Evolutionary conservation across 768 basidiomycete genomes (phyloP), one percentile per base, ranked within the genome.

Genomic region (Panellus pusillus): DNA sequence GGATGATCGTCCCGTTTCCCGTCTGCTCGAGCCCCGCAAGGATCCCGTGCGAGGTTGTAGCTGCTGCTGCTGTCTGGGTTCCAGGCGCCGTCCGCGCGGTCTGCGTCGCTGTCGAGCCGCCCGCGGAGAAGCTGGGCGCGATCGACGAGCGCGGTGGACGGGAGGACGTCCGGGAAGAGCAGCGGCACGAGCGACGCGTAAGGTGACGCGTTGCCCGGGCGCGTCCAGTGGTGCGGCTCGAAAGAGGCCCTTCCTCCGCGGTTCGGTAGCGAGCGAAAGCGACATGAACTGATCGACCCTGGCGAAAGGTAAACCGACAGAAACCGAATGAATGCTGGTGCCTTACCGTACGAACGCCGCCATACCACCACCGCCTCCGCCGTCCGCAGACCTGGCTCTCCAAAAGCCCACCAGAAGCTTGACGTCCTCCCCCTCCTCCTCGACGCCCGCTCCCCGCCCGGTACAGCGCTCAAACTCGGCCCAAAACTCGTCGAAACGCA

Each of bases 221-320:
- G 77, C 5, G 76, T 72, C 89, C 89, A 92, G 69, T 86, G 90
- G 60, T 85, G 81, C 0, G 89, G 87, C 58, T 90, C 88, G n/a
- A 51, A 89, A 91, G 2, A 86, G 69, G 8, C 87, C 87, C 65
- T 79, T 84, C n/a, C 84, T 76, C 18, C 84, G 79, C 7, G 89
- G 83, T 61, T 93, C 91, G 14, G 86, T 82, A 36, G 87, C 82
- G 31, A 90, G 67, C 2, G 91, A 92, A 17, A 90, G 73, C 0
- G 86, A 82, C 80, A 86, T 87, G 62, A 90, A 91, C 55, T 89
- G 87, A 20, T 89, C 89, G 55, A 87, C 71, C 8, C 87, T 90
- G 41, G 11, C 47, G 48, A 50, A 47, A 42, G 20, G 61, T 54
- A 5, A 55, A 41, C 31, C n/a, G n/a, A 29, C 27, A 31, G 12